Evolutionary conservation across 768 basidiomycete species (phyloP).

Genomic region (Auricularia sp.): DNA sequence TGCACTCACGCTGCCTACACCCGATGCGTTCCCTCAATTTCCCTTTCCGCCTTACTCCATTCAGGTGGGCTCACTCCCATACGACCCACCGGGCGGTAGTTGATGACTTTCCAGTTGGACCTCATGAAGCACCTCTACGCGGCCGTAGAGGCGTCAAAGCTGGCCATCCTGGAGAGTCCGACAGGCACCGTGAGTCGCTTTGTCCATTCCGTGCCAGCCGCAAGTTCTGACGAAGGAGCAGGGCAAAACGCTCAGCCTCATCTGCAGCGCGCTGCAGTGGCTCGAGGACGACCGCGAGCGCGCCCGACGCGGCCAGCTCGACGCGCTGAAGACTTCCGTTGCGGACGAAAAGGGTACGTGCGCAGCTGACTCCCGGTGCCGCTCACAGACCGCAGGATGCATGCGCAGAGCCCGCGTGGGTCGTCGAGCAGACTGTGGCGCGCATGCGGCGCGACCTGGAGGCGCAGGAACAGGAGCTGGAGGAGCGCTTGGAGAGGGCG

Average conservation of each 20-base stretch:
- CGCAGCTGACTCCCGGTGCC: background rate
- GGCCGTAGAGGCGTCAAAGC: conserved; percentile 57
- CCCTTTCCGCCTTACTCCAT: conserved; percentile 81
- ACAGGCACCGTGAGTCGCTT: conserved; percentile 64
- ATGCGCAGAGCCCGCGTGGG: conserved; percentile 60
- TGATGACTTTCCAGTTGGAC: conserved; percentile 40
- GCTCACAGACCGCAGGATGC: conserved; percentile 1
- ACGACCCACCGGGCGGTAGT: background rate
- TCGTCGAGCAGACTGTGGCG: conserved; percentile 58
- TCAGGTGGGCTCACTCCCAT: background rate
- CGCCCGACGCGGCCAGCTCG: conserved; percentile 54
- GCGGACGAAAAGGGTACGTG: conserved; percentile 3
- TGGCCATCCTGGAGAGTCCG: conserved; percentile 81
- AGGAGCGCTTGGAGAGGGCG: conserved; percentile 47
- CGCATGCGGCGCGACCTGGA: conserved; percentile 58
- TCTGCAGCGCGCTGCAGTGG: conserved; percentile 72
- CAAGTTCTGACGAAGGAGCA: conserved; percentile 18
- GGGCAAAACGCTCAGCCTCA: conserved; percentile 80
- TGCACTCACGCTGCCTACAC: conserved; percentile 42
- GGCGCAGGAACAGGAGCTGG: conserved; percentile 52
- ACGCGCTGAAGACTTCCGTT: conserved; percentile 14
- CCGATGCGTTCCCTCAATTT: conserved; percentile 62
- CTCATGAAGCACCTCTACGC: conserved; percentile 84
- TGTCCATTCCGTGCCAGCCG: background rate
- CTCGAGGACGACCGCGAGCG: conserved; percentile 58